A percentile compares a stretch with the other conserved stretches of the same genome.
Conservation (phyloP, 805 yeast species). For the Spencermartinsiella europaea region DNA sequence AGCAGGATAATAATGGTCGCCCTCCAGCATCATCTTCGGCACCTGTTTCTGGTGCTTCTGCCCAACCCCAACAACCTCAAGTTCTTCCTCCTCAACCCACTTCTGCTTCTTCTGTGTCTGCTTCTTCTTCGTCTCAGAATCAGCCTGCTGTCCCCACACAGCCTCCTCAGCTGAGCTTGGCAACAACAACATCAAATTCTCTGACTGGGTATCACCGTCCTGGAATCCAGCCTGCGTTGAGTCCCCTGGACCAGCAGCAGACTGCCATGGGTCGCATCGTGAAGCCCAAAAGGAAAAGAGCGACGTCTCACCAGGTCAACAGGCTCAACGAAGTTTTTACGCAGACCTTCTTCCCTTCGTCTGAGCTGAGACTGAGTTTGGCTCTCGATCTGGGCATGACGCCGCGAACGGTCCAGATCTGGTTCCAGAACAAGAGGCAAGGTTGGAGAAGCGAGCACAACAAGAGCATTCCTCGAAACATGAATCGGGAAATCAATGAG, state of each 20-base stretch:
- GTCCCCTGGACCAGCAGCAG: background rate
- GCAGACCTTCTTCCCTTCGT: slow-evolving; percentile 70
- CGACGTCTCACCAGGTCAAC: slow-evolving; percentile 73
- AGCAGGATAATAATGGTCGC: too few species aligned
- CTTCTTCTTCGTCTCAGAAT: background rate
- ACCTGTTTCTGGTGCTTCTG: background rate
- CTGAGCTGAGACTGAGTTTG: slow-evolving; percentile 63
- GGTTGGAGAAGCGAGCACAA: slow-evolving; percentile 28
- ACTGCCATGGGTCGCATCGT: slow-evolving; percentile 9
- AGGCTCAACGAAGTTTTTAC: slow-evolving; percentile 67
- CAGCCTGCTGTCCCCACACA: background rate
- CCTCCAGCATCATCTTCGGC: background rate
- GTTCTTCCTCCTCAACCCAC: background rate
- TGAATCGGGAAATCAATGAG: background rate
- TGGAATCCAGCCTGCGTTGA: background rate
- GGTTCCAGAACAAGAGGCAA: slow-evolving; percentile 81
- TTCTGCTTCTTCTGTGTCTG: background rate
- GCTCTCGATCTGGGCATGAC: slow-evolving; percentile 75
- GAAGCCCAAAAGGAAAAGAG: slow-evolving; percentile 56
- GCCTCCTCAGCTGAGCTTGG: background rate
- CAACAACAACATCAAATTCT: background rate
- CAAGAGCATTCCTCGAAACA: slow-evolving; percentile 2
- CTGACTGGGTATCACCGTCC: background rate
- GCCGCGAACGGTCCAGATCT: slow-evolving; percentile 82
- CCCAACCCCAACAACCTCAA: background rate